Base-by-base conservation (phyloP, 768 basidiomycete species). In the Auricularia auricula-judae region DNA sequence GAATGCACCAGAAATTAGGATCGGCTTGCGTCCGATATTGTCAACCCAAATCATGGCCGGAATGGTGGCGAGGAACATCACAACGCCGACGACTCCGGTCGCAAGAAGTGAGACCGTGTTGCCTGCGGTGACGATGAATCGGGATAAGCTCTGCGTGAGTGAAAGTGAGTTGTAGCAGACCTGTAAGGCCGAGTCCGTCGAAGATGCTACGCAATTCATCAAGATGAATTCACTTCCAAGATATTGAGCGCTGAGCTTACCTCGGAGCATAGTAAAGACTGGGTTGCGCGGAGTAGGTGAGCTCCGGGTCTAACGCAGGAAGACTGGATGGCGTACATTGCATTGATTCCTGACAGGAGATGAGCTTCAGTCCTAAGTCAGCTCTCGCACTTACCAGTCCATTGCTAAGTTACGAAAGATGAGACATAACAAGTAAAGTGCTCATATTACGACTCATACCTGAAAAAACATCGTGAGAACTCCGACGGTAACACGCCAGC, bases 21-120 rank as follows among this genome's bases (percentile, higher is more conserved):
- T 84, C 5, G 89, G 89, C 73, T 85, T 88, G 42, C 89, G 83
- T 23, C 89, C 90, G 33, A 85, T 70, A 67, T 87, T 82, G 74
- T 91, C 89, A 36, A 92, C 82, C 78, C 85, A 91, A n/a, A 91
- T 78, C 21, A 91, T 88, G 2, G 89, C 88, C 3, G 89, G 89
- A 65, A 91, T 87, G 0, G 89, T 90, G 2, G 88, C 85, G 65
- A 88, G 72, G 74, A 85, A 89, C 84, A 87, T 87, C 58, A 83
- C 87, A 69, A 91, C 84, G 51, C 89, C 89, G 62, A 91, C 89
- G 21, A 92, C 87, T 62, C 89, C 89, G 34, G 83, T 84, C 2
- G 83, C 83, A 36, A 85, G 76, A 0, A 84, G 76, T 2, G 80
- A 81, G 43, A 79, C 81, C 1, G 86, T 78, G 66, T 83, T 86